Evolutionary conservation across 441 rosid species (phyloP).

Genomic region (Gossypium gossypioides): DNA sequence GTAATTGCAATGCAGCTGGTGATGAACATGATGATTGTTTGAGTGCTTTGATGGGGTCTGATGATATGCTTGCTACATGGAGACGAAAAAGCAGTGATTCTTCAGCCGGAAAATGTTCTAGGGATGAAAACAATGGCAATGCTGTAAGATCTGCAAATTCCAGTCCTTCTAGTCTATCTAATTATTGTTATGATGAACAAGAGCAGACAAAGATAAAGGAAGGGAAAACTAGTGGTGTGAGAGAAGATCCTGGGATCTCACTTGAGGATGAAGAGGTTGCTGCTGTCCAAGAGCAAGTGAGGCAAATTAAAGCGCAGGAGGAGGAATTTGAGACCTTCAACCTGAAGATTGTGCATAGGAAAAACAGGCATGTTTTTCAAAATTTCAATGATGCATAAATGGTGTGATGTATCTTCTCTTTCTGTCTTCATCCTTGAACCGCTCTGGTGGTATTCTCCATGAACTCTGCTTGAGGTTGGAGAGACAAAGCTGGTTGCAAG

Average conservation of each 20-base stretch:
- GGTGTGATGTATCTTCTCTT: neutral
- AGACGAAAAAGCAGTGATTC: conserved; percentile 72
- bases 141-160: conserved; percentile 54
- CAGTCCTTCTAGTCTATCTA: conserved; percentile 55
- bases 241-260: conserved; percentile 51
- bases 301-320: conserved; percentile 91
- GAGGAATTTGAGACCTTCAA: conserved; percentile 96
- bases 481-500: conserved; percentile 3
- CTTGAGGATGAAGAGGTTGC: conserved; percentile 90
- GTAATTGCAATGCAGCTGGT: conserved; percentile 34
- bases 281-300: conserved; percentile 93
- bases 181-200: conserved; percentile 45
- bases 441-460: neutral
- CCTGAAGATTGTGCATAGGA: conserved; percentile 90
- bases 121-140: conserved; percentile 47
- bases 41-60: conserved; percentile 41
- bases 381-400: neutral
- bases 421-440: neutral
- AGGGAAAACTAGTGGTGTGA: conserved; percentile 35
- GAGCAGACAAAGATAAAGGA: conserved; percentile 49
- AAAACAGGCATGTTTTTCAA: conserved; percentile 62
- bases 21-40: conserved; percentile 44
- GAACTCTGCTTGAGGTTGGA: conserved; percentile 3
- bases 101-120: conserved; percentile 54
- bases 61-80: conserved; percentile 68